Evolutionary conservation across 1,284 basidiomycete genomes (phyloP).

Genomic region (Phenoliferia sp.): DNA sequence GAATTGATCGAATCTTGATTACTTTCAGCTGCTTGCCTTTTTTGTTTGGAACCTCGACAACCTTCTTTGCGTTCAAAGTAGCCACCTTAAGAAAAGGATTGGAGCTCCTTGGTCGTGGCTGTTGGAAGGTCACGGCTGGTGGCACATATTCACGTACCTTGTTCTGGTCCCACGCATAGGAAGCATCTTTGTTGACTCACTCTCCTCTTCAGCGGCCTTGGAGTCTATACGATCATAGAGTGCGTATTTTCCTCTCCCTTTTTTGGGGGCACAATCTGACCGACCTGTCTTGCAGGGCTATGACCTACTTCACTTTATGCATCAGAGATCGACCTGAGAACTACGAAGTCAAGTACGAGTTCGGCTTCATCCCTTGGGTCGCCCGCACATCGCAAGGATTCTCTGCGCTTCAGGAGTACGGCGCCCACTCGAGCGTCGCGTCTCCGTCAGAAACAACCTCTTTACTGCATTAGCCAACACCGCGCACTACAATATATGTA

Average conservation of each 20-base stretch:
- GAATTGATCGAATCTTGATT: no score
- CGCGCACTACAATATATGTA: no score
- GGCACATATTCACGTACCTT: neutral
- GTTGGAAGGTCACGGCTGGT: constrained; percentile 4
- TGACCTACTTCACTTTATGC: constrained; percentile 1
- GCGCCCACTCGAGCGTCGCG: no score
- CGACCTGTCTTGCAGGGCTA: neutral
- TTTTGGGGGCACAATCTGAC: neutral
- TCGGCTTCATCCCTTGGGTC: neutral
- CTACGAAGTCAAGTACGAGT: constrained; percentile 1
- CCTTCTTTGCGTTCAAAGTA: neutral
- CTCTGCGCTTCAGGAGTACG: neutral
- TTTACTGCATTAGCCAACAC: no score
- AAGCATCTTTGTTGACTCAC: neutral
- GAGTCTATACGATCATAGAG: neutral
- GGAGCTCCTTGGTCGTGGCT: neutral
- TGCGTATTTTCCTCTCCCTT: neutral
- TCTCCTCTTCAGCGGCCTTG: constrained; percentile 1
- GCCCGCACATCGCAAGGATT: neutral
- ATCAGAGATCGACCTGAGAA: neutral
- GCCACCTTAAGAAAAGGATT: neutral
- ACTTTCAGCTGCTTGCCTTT: neutral
- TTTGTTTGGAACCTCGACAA: constrained; percentile 9
- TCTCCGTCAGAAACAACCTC: no score
- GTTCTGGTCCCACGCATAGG: neutral